Evolutionary conservation across 1,284 basidiomycete species (phyloP).

Genomic region (Ceratobasidium sp.): DNA sequence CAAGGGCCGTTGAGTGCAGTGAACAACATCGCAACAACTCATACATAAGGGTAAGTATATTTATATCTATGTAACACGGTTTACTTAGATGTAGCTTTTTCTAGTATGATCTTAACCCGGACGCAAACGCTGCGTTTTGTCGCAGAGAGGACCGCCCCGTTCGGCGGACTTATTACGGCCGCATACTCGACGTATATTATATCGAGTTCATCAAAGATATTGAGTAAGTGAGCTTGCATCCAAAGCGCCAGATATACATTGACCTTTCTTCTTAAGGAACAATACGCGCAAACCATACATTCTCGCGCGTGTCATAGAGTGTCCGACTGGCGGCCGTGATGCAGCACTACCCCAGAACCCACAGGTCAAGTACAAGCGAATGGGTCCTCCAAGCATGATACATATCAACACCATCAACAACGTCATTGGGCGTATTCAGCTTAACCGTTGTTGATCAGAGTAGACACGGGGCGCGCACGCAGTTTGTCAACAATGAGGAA

Average conservation of each 20-base stretch:
- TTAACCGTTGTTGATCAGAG: constrained; percentile 20
- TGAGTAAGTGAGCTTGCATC: background rate
- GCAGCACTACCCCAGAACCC: constrained; percentile 21
- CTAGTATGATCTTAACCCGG: background rate
- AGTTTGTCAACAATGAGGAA: constrained; percentile 11
- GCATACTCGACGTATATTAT: background rate
- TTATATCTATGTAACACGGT: background rate
- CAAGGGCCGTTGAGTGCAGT: background rate
- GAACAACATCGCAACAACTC: constrained; percentile 14
- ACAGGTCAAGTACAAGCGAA: constrained; percentile 3
- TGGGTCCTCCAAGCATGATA: background rate
- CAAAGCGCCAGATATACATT: background rate
- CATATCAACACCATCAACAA: constrained; percentile 12
- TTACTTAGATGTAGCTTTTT: background rate
- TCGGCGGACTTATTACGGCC: constrained; percentile 12
- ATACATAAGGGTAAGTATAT: constrained; percentile 8
- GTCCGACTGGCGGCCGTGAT: constrained; percentile 15
- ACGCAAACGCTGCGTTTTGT: background rate
- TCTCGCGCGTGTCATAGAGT: constrained; percentile 14
- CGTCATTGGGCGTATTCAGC: background rate
- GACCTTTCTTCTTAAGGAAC: constrained; percentile 4
- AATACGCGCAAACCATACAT: background rate
- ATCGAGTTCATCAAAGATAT: constrained; percentile 23
- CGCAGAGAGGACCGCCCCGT: background rate
- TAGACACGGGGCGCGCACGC: constrained; percentile 25